Base-by-base conservation (phyloP, 306 rosid species). In the Datisca glomerata region DNA sequence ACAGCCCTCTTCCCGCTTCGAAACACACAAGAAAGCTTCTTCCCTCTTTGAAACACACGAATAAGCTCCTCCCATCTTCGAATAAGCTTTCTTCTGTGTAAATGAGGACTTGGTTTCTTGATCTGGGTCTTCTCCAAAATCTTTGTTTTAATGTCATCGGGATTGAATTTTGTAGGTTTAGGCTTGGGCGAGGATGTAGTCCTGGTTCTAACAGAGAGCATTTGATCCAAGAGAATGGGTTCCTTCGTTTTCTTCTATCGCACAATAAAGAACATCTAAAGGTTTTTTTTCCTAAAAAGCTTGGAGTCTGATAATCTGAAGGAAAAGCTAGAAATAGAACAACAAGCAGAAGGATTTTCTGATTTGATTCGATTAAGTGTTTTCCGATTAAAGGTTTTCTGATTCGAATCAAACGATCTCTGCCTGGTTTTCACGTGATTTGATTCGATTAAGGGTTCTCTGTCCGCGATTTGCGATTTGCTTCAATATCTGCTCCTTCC, bases 141-240 rank as follows among this genome's bases (percentile, higher is more conserved):
- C n/a, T 64, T 21, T 19, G 32, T 64, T 47, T 41, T 53, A 12
- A 24, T 45, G 25, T 63, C 63, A n/a, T 39, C 64, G 10, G 9
- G 7, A 7, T 45, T 82, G 14, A 55, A 13, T 57, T 45, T 62
- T 10, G 61, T 54, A 16, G 69, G 78, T 41, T 42, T 59, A 13
- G 78, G 65, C 46, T 25, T 49, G 2, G 70, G 2, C 73, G 69
- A 8, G 92, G 73, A 37, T 69, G 59, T 12, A 66, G 61, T 57
- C 64, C 66, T 43, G 47, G 75, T n/a, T 70, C 85, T 56, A 16
- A 47, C 3, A 80, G 70, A 28, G 62, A 75, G 51, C 78, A 75
- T 59, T 53, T 49, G 45, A 78, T 42, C 43, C 37, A 65, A 38
- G 45, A 41, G 57, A 52, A 44, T 17, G 71, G n/a, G 29, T 43